Base-by-base conservation (phyloP, 1,139 yeast species). In the Pichia sp. region DNA sequence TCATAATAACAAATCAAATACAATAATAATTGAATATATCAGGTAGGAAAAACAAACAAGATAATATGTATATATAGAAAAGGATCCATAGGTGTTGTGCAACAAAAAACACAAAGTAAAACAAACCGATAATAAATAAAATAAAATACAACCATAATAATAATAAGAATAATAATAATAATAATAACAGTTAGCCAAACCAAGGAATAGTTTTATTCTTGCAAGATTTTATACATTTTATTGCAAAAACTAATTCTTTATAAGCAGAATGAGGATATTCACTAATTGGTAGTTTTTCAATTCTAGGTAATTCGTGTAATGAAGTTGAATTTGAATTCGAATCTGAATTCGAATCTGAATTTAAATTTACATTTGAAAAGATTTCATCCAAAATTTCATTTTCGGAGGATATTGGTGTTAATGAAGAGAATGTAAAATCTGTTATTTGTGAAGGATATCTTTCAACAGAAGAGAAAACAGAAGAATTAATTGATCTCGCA, bases 141-240 rank as follows among this genome's bases (percentile, higher is more conserved):
- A 27, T 30, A 40, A 34, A 35, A 39, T 40, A 18, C n/a, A 35
- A 30, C 26, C 27, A 34, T 31, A 31, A 6, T 26, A 18, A 37
- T 31, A 7, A 30, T 6, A 31, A 11, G 28, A 28, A 6, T 29
- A 29, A 42, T 25, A 25, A 11, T 10, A 25, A 5, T 10, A 26
- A 18, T n/a, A 3, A 9, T 4, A 28, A 9, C 5, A 9, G 9
- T 26, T 9, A 44, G 11, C 30, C 31, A 27, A 31, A 27, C 34
- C 35, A 54, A 6, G 48, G 49, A 10, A 44, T 8, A 7, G 54
- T 52, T 31, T 49, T 53, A 30, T 55, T 49, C 25, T 45, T 52
- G 36, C 60, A 58, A 32, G 58, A 53, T 35, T 51, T 57, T 42
- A 63, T 57, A 46, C 66, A 62, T 43, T 56, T 56, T 28, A 62